Evolutionary conservation across 768 basidiomycete species (phyloP), one percentile per base, ranked within the genome.

Genomic region (Podaxis sp.): DNA sequence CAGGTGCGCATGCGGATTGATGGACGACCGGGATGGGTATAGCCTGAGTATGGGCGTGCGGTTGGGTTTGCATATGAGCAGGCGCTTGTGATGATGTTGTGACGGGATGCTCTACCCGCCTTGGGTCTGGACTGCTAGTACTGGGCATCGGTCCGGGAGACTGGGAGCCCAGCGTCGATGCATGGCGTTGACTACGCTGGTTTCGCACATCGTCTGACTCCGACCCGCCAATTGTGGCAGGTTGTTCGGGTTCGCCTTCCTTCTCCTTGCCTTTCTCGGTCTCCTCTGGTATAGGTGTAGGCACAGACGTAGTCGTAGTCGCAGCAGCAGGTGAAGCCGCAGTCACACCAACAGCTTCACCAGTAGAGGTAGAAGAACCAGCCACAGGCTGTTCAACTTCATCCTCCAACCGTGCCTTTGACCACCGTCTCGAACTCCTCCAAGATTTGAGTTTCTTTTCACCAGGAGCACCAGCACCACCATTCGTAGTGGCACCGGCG

Each of bases 261-360:
- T 51, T 57, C 69, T 68, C 73, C 66, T 75, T 77, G 61, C 76
- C 77, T 67, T 79, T 79, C 36, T 64, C 36, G 59, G 56, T 58
- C 58, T 44, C 53, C 44, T 54, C 50, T 13, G 17, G 52, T 17
- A 40, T 37, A 11, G 52, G 38, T 6, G 17, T 38, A 24, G 49
- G 8, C 22, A 20, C 12, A 20, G 40, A 10, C 26, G 37, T 12
- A 20, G 54, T 28, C 8, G 54, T 7, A 38, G n/a, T 11, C 8
- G 30, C 53, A 54, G 53, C 10, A 54, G 53, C 6, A n/a, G 53
- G 13, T 12, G 30, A n/a, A 5, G 4, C 53, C 5, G 17, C 8
- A 54, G 30, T 15, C 30, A 12, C 28, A n/a, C 28, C 53, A 2
- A 33, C 8, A 33, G 30, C 17, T 6, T n/a, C 44, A 46, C 20